A percentile compares a stretch with the other conserved stretches of the same genome.
phyloP scores from a whole-genome alignment of 768 basidiomycete genomes.

The Psilocybe tampanensis region DNA sequence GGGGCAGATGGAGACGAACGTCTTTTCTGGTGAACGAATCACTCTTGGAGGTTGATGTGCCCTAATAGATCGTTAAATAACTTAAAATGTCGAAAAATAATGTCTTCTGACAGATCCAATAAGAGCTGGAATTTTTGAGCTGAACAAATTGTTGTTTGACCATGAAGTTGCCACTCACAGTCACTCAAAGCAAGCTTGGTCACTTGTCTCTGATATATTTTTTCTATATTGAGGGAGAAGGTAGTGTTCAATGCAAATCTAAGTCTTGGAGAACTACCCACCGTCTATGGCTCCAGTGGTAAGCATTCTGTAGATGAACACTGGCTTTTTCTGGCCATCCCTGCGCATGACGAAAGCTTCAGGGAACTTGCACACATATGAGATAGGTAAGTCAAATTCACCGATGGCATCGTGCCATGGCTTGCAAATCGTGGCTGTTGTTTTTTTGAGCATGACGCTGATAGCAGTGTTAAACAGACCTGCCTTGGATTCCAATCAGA shows the following conservation, averaged over 20 bases:
- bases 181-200: slow-evolving; percentile 92
- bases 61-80: slow-evolving; percentile 25
- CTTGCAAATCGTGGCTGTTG: slow-evolving; percentile 84
- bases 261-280: slow-evolving; percentile 23
- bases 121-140: slow-evolving; percentile 46
- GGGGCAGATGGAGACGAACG: slow-evolving; percentile 42
- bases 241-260: background rate
- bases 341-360: slow-evolving; percentile 38
- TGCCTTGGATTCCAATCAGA: slow-evolving; percentile 95
- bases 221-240: slow-evolving; percentile 57
- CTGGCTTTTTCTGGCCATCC: slow-evolving; percentile 92
- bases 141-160: background rate
- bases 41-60: slow-evolving; percentile 54
- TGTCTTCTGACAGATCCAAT: slow-evolving; percentile 62
- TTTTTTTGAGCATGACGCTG: background rate
- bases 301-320: slow-evolving; percentile 87
- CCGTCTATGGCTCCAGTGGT: slow-evolving; percentile 93
- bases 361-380: slow-evolving; percentile 8
- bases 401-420: slow-evolving; percentile 98
- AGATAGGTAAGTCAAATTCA: slow-evolving; percentile 29
- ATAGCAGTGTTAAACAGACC: background rate
- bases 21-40: slow-evolving; percentile 89
- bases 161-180: slow-evolving; percentile 48
- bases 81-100: too few relatives aligned
- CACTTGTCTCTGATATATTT: slow-evolving; percentile 92